These are phyloP conservation scores for Verbascum thapsus DNA, from an alignment of 257 asterid species.

Conservation along the genomic window DNA sequence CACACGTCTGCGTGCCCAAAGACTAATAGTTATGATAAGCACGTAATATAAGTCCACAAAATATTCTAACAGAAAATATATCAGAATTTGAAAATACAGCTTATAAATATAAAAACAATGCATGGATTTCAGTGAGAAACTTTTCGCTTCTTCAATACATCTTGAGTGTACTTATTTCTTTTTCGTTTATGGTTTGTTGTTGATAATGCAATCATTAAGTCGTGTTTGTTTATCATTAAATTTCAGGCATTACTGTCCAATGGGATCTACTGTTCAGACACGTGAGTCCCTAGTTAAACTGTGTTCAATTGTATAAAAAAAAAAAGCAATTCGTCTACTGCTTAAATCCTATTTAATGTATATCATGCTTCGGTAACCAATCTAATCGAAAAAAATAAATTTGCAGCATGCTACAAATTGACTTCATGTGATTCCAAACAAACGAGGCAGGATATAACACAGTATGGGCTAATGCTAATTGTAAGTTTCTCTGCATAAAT, in stretches of 20 bases:
- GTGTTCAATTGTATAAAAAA: not conserved
- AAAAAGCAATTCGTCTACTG: not conserved
- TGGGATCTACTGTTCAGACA: conserved; percentile 57
- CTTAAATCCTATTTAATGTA: not conserved
- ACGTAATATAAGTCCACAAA: too few species aligned
- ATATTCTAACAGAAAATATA: too few species aligned
- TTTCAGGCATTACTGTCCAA: conserved; percentile 68
- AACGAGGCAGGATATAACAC: conserved; percentile 66
- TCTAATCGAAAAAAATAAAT: conserved; percentile 19
- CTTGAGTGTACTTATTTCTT: conserved; percentile 6
- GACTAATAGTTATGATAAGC: too few species aligned
- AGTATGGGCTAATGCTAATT: conserved; percentile 72
- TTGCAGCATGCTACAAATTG: conserved; percentile 73
- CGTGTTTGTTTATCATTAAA: conserved; percentile 20
- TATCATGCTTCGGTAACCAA: not conserved
- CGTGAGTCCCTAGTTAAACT: conserved; percentile 38
- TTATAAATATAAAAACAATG: too few species aligned
- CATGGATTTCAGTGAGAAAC: too few species aligned
- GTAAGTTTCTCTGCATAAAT: conserved; percentile 47
- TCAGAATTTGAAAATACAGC: too few species aligned
- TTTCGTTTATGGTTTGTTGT: too few species aligned
- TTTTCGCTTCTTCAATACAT: too few species aligned
- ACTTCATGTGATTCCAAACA: conserved; percentile 64
- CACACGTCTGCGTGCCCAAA: too few species aligned
- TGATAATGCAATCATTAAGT: not conserved